Base-by-base conservation (phyloP, 2,329 filamentous ascomycete species). In the Uncinocarpus reesii region DNA sequence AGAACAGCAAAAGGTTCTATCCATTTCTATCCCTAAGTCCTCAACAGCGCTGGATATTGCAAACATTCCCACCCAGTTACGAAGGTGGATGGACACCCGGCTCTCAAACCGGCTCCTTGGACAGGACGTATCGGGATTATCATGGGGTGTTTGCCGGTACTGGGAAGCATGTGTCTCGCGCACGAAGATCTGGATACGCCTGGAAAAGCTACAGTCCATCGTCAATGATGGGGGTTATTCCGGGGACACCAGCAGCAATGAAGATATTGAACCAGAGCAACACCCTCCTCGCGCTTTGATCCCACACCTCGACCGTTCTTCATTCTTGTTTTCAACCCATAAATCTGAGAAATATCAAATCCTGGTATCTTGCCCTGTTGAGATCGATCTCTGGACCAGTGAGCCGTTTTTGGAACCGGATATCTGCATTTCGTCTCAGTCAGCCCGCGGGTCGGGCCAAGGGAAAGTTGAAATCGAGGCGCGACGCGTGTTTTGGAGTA, bases 101-200 rank as follows among this genome's bases (percentile, higher is more conserved):
- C 55, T 69, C 18, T 54, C 55, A 10, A 66, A 63, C 21, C 58
- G 60, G 5, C 58, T 70, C 16, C 44, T 65, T 15, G 59, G 60
- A 23, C 58, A 64, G 3, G 65, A 70, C 43, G 54, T 70, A 31
- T 62, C 66, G 4, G 66, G 65, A 11, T 56, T 70, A 13, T 69
- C 67, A 50, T 67, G 64, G 60, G 67, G 67, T 3, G 60, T 68
- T 35, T 65, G 64, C 44, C 60, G 63, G 4, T 70, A 68, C 51
- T 70, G 66, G 66, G 67, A 68, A 56, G 62, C 62, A 4, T 53
- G 57, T 29, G 48, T 69, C 10, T 59, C 57, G n/a, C 65, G 66
- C 4, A 64, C 66, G 18, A 59, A 58, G 29, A 45, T 69, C 42
- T 69, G 67, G 65, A 56, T 62, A 24, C 40, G 18, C 31, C 31